Base-by-base conservation (phyloP, 2,329 filamentous ascomycete genomes). In the Nannizziopsis barbatae region DNA sequence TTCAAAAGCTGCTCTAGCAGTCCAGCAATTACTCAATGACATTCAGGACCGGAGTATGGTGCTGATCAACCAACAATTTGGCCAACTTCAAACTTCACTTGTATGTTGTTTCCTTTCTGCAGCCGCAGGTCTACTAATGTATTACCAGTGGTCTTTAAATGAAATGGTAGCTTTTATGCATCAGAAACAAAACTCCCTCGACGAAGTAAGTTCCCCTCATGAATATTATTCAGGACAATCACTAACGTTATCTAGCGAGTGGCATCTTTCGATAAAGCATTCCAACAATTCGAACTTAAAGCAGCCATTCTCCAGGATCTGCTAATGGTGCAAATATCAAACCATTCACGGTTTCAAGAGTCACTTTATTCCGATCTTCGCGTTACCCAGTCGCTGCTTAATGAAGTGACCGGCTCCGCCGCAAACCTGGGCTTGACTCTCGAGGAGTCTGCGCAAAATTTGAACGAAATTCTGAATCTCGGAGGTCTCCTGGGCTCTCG, bases 291-390 rank as follows among this genome's bases (percentile, higher is more conserved):
- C 5, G 60, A 66, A 47, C 17, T 41, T 1, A 65, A 55, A 48
- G 62, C 66, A 2, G 54, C 58, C 20, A 50, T 56, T 12, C 47
- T 71, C 9, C 61, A 62, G 17, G 55, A 57, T 45, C 53, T 57
- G 5, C 67, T 71, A 33, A 20, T 51, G n/a, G 52, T 58, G 18
- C 66, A 71, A 41, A 58, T 59, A 6, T 56, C 66, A 22, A 51
- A 55, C 30, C 60, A 62, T 20, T 41, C 50, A 15, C 53, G 49
- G 6, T 50, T 60, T 3, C 51, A 57, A 27, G 46, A 58, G 14
- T 45, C 53, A 15, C 51, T 58, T 33, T 50, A 57, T 33, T 20
- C 35, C 4, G 55, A 60, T 15, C 47, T 61, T 46, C 52, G 53
- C 12, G 30, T 52, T 31, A 44, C 56, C 14, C 53, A 51, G 9